phyloP scores from a whole-genome alignment of 371 early-diverging fungal species.

The Sporodiniella umbellata region DNA sequence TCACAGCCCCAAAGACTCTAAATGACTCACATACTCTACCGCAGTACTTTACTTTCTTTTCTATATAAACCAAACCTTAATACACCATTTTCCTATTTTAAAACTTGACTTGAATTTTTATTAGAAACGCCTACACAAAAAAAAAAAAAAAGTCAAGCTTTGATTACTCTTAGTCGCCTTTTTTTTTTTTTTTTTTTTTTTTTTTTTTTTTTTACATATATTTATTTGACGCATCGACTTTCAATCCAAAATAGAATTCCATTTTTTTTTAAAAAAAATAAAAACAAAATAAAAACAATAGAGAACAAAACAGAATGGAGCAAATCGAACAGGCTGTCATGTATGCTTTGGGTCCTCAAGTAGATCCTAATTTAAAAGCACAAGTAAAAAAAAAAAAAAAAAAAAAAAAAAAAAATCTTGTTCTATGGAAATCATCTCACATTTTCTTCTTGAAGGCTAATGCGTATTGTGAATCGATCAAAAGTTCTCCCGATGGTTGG shows the following conservation, averaged over 20 bases:
- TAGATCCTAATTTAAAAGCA: slow-evolving; percentile 65
- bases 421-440: too few relatives aligned
- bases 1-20: background rate
- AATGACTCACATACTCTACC: too few relatives aligned
- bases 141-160: background rate
- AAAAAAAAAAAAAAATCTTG: too few relatives aligned
- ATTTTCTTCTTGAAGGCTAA: slow-evolving; percentile 60
- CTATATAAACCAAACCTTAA: too few relatives aligned
- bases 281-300: background rate
- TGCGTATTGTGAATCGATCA: slow-evolving; percentile 82
- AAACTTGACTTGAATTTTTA: too few relatives aligned
- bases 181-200: slow-evolving; percentile 1
- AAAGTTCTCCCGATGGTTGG: slow-evolving; percentile 81
- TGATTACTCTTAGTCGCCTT: background rate
- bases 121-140: background rate
- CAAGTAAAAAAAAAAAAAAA: slow-evolving; percentile 52
- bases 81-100: slow-evolving; percentile 1
- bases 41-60: too few relatives aligned
- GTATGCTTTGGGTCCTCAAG: slow-evolving; percentile 72
- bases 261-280: too few relatives aligned
- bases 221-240: too few relatives aligned
- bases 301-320: slow-evolving; percentile 58
- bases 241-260: too few relatives aligned
- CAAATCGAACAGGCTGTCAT: slow-evolving; percentile 85
- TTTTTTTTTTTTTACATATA: slow-evolving; percentile 1